Conservation (phyloP, 345 rosid species). For the Sonneratia caseolaris region DNA sequence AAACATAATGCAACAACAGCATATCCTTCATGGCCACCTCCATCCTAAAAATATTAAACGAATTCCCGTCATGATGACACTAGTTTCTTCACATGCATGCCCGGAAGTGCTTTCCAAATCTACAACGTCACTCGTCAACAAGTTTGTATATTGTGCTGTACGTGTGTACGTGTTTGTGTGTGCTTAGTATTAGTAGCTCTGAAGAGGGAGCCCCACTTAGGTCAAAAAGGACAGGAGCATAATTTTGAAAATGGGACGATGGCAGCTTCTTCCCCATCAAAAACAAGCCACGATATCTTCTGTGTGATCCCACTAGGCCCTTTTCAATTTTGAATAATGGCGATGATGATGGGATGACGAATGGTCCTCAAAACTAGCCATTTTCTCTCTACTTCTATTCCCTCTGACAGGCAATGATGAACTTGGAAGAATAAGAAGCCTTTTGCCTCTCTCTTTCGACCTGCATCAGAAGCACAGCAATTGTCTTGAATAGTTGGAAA, state of each 20-base stretch:
- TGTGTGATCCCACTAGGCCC: neutral
- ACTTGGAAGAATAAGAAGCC: slow-evolving; percentile 6
- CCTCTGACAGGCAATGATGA: slow-evolving; percentile 11
- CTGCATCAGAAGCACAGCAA: neutral
- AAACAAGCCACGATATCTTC: neutral
- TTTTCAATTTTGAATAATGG: neutral
- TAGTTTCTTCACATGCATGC: too few relatives aligned
- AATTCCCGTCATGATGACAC: too few relatives aligned
- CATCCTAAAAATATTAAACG: too few relatives aligned
- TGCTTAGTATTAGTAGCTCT: neutral
- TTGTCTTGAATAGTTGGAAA: slow-evolving; percentile 6
- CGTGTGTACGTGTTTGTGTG: neutral
- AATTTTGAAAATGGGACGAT: neutral
- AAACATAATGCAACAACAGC: too few relatives aligned
- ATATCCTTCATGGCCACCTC: too few relatives aligned
- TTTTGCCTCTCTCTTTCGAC: slow-evolving; percentile 1
- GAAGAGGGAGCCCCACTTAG: neutral
- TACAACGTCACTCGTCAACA: neutral
- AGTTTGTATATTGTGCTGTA: neutral
- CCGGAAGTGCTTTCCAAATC: neutral
- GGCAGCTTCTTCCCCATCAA: neutral
- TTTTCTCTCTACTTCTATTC: slow-evolving; percentile 14
- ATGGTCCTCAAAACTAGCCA: slow-evolving; percentile 4
- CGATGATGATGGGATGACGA: slow-evolving; percentile 5
- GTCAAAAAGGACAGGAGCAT: slow-evolving; percentile 9